Evolutionary conservation across 208 protist species (phyloP), one percentile per base, ranked within the genome.

Genomic region (Acanthamoeba castellanii): DNA sequence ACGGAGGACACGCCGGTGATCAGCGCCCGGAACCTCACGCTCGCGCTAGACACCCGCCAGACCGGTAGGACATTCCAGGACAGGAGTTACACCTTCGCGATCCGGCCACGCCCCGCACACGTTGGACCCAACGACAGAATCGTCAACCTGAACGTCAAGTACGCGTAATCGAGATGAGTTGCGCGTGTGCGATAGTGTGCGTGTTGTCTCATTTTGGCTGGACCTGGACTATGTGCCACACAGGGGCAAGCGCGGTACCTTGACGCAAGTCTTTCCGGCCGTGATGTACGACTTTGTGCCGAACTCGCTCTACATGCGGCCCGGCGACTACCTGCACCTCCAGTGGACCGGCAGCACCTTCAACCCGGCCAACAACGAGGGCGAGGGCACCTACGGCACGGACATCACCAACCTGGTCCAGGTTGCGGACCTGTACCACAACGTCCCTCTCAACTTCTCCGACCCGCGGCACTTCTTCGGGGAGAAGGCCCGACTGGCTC

Each of bases 21-120:
- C 64, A 64, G 95, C 11, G 95, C 64, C 68, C 32, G 94, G 20
- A 95, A 96, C 1, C 78, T 98, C 11, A 92, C 94, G 6, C 91
- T 98, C 8, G 97, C 97, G 13, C 59, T 98, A 32, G 98, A 98
- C 92, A 98, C 97, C 9, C 57, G 82, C 30, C 98, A 98, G 96
- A 96, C 95, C 30, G 98, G 97, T 61, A 95, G 90, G 84, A 98
- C 98, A 18, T 98, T 98, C 96, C 97, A 98, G 95, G 98, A 98
- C 96, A 94, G 98, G 47, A 95, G 96, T 8, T 96, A 98, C 89
- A 70, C 50, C 2, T 98, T 98, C 78, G 4, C 30, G 5, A 98
- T 98, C 42, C 82, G 74, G 18, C 6, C n/a, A 18, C 93, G 96
- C 50, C 94, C 96, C 14, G 8, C 32, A 11, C 25, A 32, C 18